Evolutionary conservation across 2,329 filamentous ascomycete species (phyloP).

Genomic region (Spiromastix sp.): DNA sequence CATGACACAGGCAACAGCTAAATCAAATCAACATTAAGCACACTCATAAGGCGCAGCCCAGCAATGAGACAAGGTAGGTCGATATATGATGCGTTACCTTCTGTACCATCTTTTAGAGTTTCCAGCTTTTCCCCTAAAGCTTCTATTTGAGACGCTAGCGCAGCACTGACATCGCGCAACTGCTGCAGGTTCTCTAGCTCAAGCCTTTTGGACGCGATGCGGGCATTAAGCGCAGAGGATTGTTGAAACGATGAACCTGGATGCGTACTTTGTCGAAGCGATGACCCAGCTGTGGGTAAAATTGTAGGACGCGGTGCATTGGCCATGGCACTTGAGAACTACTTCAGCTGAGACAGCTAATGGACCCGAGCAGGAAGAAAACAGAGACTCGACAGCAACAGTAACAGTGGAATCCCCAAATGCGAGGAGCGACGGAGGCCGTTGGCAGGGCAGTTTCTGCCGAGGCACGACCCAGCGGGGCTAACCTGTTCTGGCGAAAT

Average conservation of each 20-base stretch:
- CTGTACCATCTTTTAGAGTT: conserved; percentile 52
- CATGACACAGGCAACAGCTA: conserved; percentile 55
- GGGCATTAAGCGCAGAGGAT: conserved; percentile 47
- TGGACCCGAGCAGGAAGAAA: neutral
- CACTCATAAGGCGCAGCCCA: neutral
- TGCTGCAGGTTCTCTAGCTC: conserved; percentile 54
- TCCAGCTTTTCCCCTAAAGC: conserved; percentile 49
- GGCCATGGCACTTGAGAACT: no score
- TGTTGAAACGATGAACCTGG: conserved; percentile 33
- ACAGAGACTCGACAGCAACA: neutral
- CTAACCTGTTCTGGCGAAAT: conserved; percentile 22
- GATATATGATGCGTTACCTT: no score
- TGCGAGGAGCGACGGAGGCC: no score
- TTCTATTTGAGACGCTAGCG: conserved; percentile 54
- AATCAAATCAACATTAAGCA: neutral
- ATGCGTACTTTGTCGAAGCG: conserved; percentile 22
- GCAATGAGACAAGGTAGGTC: neutral
- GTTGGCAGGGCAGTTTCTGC: neutral
- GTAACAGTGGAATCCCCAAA: no score
- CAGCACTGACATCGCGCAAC: conserved; percentile 50
- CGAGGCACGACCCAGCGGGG: conserved; percentile 1
- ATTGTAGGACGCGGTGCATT: conserved; percentile 21
- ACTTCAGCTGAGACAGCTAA: no score
- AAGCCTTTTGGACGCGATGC: conserved; percentile 53
- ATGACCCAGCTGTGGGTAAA: conserved; percentile 17